Base-by-base conservation (phyloP, 2,329 filamentous ascomycete genomes). In the Talaromyces piceae region DNA sequence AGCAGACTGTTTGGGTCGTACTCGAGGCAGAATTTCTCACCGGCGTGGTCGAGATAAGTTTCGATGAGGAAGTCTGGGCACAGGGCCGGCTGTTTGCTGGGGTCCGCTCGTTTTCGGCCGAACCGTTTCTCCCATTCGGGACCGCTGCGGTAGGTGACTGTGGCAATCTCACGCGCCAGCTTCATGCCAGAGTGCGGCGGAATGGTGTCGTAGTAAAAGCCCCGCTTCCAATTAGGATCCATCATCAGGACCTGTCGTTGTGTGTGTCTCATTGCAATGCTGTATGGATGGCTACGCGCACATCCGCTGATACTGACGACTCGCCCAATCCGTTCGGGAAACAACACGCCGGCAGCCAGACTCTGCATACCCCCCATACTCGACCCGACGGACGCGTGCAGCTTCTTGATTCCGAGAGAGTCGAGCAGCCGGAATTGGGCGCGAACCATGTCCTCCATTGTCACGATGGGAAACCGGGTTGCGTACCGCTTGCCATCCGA, bases 311-410 rank as follows among this genome's bases (percentile, higher is more conserved):
- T 93, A 62, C 84, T 91, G 31, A 90, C 88, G 56, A 98, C 81
- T 58, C 86, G 84, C 33, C 83, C 83, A 2, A 98, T 86, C 28
- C 91, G 80, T 33, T 87, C 81, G 0, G 90, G 87, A 66, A 91
- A 95, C 26, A 95, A 72, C 1, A 87, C 82, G 3, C 88, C 93
- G 0, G 89, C 87, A 6, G 91, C 91, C 4, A 98, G 78, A 59
- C 88, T 93, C 67, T 95, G 91, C 93, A 98, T 98, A 50, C 93
- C 93, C 49, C 93, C 93, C 93, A 98, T 98, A 68, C 89, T 95
- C 5, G 88, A 89, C 12, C 93, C 93, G 18, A 98, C 91, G 53
- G 88, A 95, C 16, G 93, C 93, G 67, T 95, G 88, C 8, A 98
- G 77, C 62, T 82, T 87, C 22, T 80, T 65, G 43, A 98, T 85